A percentile compares a stretch with the other conserved stretches of the same genome.
phyloP scores from a whole-genome alignment of 1,284 basidiomycete species.

The Phellopilus nigrolimitatus region DNA sequence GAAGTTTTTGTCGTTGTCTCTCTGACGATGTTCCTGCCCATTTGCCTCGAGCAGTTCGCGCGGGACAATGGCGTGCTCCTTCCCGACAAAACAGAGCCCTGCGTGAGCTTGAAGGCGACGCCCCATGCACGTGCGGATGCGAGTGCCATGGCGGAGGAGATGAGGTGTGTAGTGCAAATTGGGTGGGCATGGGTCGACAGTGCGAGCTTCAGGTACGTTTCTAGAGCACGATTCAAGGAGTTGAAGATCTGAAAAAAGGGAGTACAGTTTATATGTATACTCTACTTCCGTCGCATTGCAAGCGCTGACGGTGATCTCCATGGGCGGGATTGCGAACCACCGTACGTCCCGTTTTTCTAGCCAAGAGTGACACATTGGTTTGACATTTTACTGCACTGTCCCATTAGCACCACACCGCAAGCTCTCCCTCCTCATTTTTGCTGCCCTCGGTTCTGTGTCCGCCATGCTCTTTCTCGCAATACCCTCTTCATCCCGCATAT shows the following conservation, averaged over 20 bases:
- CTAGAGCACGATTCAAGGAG: too few relatives aligned
- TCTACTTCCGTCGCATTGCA: slow-evolving; percentile 83
- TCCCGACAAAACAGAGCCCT: slow-evolving; percentile 55
- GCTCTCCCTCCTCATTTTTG: slow-evolving; percentile 70
- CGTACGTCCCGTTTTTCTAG: slow-evolving; percentile 43
- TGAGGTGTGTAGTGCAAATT: slow-evolving; percentile 68
- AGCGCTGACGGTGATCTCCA: slow-evolving; percentile 85
- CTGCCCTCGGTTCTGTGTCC: slow-evolving; percentile 60
- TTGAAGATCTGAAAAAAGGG: too few relatives aligned
- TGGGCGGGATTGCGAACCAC: slow-evolving; percentile 84
- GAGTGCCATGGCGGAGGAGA: slow-evolving; percentile 29
- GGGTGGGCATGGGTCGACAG: slow-evolving; percentile 81
- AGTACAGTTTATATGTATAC: too few relatives aligned
- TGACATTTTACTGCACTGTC: too few relatives aligned
- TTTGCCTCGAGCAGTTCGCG: slow-evolving; percentile 79
- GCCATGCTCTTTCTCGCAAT: slow-evolving; percentile 70
- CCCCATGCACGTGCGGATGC: slow-evolving; percentile 17
- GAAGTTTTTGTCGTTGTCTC: slow-evolving; percentile 82
- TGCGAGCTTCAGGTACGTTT: slow-evolving; percentile 77
- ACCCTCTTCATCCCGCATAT: slow-evolving; percentile 62
- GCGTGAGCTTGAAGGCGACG: slow-evolving; percentile 29
- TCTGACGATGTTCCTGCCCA: slow-evolving; percentile 74
- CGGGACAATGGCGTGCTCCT: slow-evolving; percentile 72
- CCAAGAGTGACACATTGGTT: slow-evolving; percentile 11
- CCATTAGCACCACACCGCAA: slow-evolving; percentile 72